Evolutionary conservation across 495 filamentous ascomycete species (phyloP).

Genomic region (Parmelia sp.): DNA sequence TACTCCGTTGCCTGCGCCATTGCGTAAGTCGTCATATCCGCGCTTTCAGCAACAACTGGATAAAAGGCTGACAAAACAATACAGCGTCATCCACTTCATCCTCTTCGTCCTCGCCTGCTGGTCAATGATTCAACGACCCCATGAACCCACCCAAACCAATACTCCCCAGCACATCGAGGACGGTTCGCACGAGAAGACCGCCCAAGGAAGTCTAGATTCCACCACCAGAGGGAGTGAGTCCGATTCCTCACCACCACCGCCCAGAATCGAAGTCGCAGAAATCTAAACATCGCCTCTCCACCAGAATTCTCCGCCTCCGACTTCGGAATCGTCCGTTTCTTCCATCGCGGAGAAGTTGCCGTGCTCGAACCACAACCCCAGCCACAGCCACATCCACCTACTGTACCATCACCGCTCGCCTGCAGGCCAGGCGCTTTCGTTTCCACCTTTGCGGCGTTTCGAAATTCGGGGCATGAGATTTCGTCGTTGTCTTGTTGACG

Average conservation of each 20-base stretch:
- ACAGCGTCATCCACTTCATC: not conserved
- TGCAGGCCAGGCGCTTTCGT: not conserved
- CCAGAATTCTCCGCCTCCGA: not conserved
- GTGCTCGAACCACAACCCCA: not conserved
- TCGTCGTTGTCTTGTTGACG: not conserved
- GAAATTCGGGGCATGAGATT: not conserved
- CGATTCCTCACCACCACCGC: not conserved
- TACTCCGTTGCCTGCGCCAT: not conserved
- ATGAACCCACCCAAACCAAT: not conserved
- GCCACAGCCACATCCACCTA: too few species aligned
- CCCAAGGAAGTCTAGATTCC: not conserved
- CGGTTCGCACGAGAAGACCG: not conserved
- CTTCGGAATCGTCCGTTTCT: not conserved
- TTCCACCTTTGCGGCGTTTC: not conserved
- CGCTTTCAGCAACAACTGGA: not conserved
- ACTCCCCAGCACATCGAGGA: not conserved
- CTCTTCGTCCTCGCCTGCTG: not conserved
- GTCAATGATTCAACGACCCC: not conserved
- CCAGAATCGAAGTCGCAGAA: not conserved
- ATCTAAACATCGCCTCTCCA: not conserved
- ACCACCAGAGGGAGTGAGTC: conserved; percentile 1
- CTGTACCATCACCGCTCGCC: not conserved
- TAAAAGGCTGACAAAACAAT: not conserved
- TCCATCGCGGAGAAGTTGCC: not conserved
- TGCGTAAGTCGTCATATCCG: not conserved